Conservation (phyloP, 495 filamentous ascomycete species). For the Tetracladium marchalianum region DNA sequence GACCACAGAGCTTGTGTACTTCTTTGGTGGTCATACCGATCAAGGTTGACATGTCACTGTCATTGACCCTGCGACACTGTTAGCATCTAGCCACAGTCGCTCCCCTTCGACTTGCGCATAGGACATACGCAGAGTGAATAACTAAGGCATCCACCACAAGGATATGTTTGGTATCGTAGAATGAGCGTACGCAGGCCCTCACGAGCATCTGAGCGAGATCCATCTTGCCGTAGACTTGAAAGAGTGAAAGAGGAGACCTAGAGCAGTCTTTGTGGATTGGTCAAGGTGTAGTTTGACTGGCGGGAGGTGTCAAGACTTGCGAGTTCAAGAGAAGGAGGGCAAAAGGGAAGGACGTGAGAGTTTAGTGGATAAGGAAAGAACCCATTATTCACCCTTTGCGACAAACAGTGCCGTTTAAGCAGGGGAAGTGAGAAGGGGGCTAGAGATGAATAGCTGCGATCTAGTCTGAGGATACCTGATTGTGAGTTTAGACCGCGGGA, state of each 20-base stretch:
- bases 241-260: background rate
- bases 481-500: too few relatives aligned
- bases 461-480: too few relatives aligned
- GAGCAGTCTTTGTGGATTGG: background rate
- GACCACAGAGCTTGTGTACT: constrained; percentile 75
- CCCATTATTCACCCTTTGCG: constrained; percentile 18
- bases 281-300: background rate
- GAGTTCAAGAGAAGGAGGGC: background rate
- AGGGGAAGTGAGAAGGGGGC: too few relatives aligned
- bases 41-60: constrained; percentile 68
- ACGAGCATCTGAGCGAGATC: constrained; percentile 82
- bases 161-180: constrained; percentile 84
- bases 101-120: background rate
- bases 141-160: constrained; percentile 88
- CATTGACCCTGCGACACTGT: constrained; percentile 34
- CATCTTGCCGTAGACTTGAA: constrained; percentile 36
- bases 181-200: constrained; percentile 78
- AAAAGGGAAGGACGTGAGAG: background rate
- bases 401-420: background rate
- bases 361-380: constrained; percentile 4
- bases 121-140: constrained; percentile 72
- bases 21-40: constrained; percentile 83
- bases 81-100: constrained; percentile 10
- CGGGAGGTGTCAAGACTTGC: background rate
- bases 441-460: too few relatives aligned